Conservation (phyloP, 2,329 filamentous ascomycete genomes). For the Periglandula ipomoeae region DNA sequence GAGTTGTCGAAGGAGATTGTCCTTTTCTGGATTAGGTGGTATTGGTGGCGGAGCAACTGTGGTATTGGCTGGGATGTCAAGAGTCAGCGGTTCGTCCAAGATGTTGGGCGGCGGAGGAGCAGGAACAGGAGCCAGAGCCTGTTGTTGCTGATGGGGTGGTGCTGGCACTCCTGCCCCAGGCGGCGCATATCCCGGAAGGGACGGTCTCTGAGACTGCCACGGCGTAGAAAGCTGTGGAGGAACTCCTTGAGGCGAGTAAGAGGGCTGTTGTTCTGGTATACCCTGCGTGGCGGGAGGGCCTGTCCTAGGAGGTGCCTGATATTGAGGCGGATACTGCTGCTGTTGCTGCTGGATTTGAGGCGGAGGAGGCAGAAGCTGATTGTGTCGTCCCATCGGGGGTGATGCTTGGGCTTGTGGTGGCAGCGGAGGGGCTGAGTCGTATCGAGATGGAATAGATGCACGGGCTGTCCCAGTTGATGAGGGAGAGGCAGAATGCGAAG, state of each 20-base stretch:
- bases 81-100: conserved; percentile 47
- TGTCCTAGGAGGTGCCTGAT: neutral
- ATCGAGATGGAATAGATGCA: conserved; percentile 26
- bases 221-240: conserved; percentile 13
- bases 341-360: conserved; percentile 10
- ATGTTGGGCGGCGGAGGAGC: conserved; percentile 37
- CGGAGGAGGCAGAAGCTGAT: conserved; percentile 12
- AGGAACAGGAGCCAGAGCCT: conserved; percentile 11
- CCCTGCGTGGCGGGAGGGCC: neutral
- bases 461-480: conserved; percentile 11
- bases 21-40: conserved; percentile 92
- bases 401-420: conserved; percentile 23
- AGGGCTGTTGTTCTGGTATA: conserved; percentile 2
- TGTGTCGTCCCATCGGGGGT: neutral
- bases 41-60: conserved; percentile 68
- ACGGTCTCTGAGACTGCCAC: conserved; percentile 12
- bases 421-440: conserved; percentile 38
- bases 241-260: conserved; percentile 1
- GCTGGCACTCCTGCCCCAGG: conserved; percentile 5
- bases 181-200: conserved; percentile 10
- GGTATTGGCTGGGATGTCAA: conserved; percentile 37
- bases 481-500: conserved; percentile 16
- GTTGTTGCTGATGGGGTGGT: conserved; percentile 7
- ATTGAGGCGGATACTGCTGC: conserved; percentile 7
- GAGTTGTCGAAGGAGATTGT: conserved; percentile 71